Conservation (phyloP, 257 asterid genomes). For the Cinchona pubescens region DNA sequence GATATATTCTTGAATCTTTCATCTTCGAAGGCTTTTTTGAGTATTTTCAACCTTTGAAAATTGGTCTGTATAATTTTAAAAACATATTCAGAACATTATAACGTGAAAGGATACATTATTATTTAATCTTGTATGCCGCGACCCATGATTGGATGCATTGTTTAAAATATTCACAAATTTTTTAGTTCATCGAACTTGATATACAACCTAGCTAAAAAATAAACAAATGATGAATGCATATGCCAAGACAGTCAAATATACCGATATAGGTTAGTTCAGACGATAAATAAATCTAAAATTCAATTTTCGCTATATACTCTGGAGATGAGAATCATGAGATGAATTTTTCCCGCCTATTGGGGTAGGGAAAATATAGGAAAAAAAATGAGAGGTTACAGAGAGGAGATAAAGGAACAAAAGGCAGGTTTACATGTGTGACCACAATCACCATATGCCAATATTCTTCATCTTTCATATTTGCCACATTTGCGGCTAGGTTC, state of each 20-base stretch:
- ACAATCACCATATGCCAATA: not conserved
- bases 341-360: not conserved
- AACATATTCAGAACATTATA: not conserved
- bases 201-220: not conserved
- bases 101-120: not conserved
- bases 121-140: not conserved
- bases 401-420: not conserved
- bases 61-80: not conserved
- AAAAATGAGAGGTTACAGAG: not conserved
- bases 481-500: constrained; percentile 15
- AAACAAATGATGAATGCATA: not conserved
- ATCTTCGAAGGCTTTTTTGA: not conserved
- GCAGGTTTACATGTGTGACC: not conserved
- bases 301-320: too few species aligned
- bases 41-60: not conserved
- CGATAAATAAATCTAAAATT: too few species aligned
- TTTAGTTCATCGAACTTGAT: not conserved
- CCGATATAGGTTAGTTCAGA: too few species aligned
- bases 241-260: too few species aligned
- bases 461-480: constrained; percentile 10
- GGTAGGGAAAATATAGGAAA: not conserved
- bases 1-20: not conserved
- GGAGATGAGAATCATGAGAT: too few species aligned
- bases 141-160: not conserved
- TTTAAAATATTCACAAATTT: not conserved